phyloP scores from a whole-genome alignment of 2,329 filamentous ascomycete species.

The Diplocarpon rosae region DNA sequence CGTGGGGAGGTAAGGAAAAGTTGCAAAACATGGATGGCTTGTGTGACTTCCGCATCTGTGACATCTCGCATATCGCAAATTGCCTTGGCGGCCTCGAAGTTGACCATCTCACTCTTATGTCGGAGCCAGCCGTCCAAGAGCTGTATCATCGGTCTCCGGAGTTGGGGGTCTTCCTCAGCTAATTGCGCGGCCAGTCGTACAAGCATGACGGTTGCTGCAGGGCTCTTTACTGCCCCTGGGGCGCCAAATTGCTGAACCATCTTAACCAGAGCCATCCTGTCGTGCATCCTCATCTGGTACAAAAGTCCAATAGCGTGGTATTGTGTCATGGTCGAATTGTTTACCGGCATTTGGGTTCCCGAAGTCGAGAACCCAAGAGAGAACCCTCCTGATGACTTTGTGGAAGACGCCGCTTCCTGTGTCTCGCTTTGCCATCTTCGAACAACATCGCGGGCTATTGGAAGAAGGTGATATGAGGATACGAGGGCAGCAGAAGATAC shows the following conservation, averaged over 20 bases:
- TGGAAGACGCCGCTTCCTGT: slow-evolving; percentile 85
- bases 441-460: slow-evolving; percentile 90
- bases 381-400: slow-evolving; percentile 82
- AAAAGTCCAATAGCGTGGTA: slow-evolving; percentile 96
- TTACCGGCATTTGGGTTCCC: slow-evolving; percentile 63
- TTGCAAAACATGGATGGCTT: slow-evolving; percentile 90
- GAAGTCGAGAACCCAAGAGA: slow-evolving; percentile 81
- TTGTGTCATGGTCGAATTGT: slow-evolving; percentile 94
- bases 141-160: slow-evolving; percentile 94
- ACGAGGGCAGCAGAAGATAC: slow-evolving; percentile 93
- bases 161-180: slow-evolving; percentile 79
- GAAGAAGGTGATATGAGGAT: slow-evolving; percentile 94
- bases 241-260: slow-evolving; percentile 99
- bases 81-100: slow-evolving; percentile 96
- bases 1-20: slow-evolving; percentile 93
- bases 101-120: slow-evolving; percentile 99
- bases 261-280: slow-evolving; percentile 97
- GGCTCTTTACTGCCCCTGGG: slow-evolving; percentile 86
- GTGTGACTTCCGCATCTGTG: slow-evolving; percentile 79
- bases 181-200: slow-evolving; percentile 88
- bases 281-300: slow-evolving; percentile 95
- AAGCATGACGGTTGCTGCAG: slow-evolving; percentile 82
- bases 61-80: slow-evolving; percentile 93
- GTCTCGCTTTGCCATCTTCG: slow-evolving; percentile 98
- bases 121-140: slow-evolving; percentile 92